These are phyloP conservation scores for Boletellus ananiceps DNA, from an alignment of 768 basidiomycete genomes.

Conservation along the genomic window DNA sequence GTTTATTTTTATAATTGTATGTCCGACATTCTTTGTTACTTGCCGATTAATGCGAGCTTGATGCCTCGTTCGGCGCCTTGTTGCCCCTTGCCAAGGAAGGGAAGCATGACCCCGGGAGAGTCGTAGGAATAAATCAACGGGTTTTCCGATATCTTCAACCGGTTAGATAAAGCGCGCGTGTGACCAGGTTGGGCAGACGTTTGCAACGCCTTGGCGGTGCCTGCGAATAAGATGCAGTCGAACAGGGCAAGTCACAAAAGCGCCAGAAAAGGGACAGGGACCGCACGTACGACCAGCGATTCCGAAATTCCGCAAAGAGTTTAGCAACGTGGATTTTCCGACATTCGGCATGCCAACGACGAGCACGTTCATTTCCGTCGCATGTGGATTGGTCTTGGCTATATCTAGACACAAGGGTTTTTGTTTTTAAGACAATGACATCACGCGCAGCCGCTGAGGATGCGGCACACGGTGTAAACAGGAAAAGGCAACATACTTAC, in stretches of 20 bases:
- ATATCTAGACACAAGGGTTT: slow-evolving; percentile 43
- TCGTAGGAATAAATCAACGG: slow-evolving; percentile 92
- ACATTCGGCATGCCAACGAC: slow-evolving; percentile 99
- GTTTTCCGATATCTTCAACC: slow-evolving; percentile 75
- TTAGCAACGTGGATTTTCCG: slow-evolving; percentile 92
- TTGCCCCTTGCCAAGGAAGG: slow-evolving; percentile 83
- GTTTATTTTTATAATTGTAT: slow-evolving; percentile 4
- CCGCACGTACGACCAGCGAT: slow-evolving; percentile 70
- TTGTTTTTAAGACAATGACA: neutral
- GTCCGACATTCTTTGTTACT: slow-evolving; percentile 31
- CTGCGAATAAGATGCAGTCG: slow-evolving; percentile 31
- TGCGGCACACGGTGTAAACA: neutral
- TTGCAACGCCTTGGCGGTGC: slow-evolving; percentile 81
- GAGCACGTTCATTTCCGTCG: slow-evolving; percentile 78
- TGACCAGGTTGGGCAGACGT: slow-evolving; percentile 89
- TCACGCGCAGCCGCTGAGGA: neutral
- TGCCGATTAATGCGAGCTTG: slow-evolving; percentile 91
- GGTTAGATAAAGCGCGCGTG: slow-evolving; percentile 84
- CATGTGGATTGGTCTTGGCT: slow-evolving; percentile 63
- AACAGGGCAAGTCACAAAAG: slow-evolving; percentile 1
- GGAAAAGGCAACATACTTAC: slow-evolving; percentile 54
- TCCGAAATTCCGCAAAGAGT: slow-evolving; percentile 82
- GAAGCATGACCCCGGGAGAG: slow-evolving; percentile 95
- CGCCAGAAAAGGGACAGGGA: slow-evolving; percentile 3
- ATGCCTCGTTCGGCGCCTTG: slow-evolving; percentile 87